Evolutionary conservation across 345 rosid species (phyloP).

Genomic region (Salix arbutifolia): DNA sequence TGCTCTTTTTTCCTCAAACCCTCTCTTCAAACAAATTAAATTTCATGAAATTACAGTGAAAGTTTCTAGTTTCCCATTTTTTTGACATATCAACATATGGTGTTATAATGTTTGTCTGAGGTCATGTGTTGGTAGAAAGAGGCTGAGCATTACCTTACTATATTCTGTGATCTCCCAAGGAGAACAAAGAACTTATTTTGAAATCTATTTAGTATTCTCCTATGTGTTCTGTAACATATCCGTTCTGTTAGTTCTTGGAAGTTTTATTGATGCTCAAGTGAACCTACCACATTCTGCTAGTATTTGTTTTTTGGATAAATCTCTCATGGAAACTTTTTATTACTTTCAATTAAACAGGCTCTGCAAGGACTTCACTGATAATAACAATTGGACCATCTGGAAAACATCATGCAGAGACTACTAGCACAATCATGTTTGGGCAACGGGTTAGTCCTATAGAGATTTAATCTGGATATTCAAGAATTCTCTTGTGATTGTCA

Average conservation of each 20-base stretch:
- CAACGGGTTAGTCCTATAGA: conserved; percentile 63
- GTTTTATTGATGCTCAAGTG: neutral
- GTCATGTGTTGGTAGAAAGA: neutral
- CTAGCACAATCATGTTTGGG: conserved; percentile 89
- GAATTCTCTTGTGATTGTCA: neutral
- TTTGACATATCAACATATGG: neutral
- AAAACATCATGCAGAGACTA: conserved; percentile 79
- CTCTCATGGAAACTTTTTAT: conserved; percentile 1
- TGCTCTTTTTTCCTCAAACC: neutral
- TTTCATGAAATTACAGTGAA: neutral
- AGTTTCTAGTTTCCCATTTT: neutral
- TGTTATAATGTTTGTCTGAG: neutral
- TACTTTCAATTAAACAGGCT: conserved; percentile 45
- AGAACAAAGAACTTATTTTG: neutral
- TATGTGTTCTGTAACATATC: neutral
- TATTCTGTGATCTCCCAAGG: neutral
- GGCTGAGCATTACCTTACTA: neutral
- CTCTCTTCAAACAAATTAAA: neutral
- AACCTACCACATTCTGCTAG: neutral
- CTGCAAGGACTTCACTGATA: conserved; percentile 90
- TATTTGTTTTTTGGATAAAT: neutral
- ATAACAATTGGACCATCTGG: conserved; percentile 84
- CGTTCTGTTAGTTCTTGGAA: neutral
- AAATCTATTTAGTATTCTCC: neutral
- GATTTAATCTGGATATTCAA: neutral